Percentiles rank a stretch among this genome's conserved stretches.
Evolutionary conservation across 2,329 filamentous ascomycete genomes (phyloP).

Genomic region (Mycosphaerella sp.): DNA sequence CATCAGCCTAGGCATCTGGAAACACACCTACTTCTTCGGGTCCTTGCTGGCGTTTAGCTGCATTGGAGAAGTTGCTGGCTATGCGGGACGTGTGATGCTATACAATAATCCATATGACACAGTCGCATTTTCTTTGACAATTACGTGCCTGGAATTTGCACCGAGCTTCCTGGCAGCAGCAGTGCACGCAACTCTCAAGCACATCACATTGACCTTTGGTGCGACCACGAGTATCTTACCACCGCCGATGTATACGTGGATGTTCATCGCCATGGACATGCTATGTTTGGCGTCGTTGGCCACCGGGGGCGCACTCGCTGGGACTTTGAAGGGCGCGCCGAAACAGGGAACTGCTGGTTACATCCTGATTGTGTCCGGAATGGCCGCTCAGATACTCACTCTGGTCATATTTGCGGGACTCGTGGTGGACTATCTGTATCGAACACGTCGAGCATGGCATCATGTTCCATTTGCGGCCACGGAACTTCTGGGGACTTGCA

Average conservation of each 20-base stretch:
- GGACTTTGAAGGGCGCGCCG: neutral
- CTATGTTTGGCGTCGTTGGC: constrained; percentile 1
- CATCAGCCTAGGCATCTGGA: constrained; percentile 6
- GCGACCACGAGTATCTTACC: constrained; percentile 6
- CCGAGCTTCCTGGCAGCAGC: constrained; percentile 8
- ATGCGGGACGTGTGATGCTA: constrained; percentile 1
- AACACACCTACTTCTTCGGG: constrained; percentile 5
- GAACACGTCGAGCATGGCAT: constrained; percentile 8
- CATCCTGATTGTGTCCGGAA: neutral
- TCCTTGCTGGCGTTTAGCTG: constrained; percentile 3
- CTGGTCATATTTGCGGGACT: constrained; percentile 6
- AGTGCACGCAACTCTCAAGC: constrained; percentile 7
- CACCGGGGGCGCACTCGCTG: neutral
- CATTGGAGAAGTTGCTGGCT: constrained; percentile 1
- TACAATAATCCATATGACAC: constrained; percentile 5
- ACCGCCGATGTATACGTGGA: constrained; percentile 10
- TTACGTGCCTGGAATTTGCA: constrained; percentile 7
- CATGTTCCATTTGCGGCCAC: constrained; percentile 7
- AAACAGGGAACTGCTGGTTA: neutral
- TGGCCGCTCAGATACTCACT: constrained; percentile 1
- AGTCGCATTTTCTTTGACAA: neutral
- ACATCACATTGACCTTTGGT: constrained; percentile 9
- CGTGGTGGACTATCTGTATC: constrained; percentile 6
- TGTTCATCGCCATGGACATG: constrained; percentile 9
- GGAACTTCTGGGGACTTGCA: constrained; percentile 6